phyloP scores from a whole-genome alignment of 2,329 filamentous ascomycete species.

The Trichoderma sp. region DNA sequence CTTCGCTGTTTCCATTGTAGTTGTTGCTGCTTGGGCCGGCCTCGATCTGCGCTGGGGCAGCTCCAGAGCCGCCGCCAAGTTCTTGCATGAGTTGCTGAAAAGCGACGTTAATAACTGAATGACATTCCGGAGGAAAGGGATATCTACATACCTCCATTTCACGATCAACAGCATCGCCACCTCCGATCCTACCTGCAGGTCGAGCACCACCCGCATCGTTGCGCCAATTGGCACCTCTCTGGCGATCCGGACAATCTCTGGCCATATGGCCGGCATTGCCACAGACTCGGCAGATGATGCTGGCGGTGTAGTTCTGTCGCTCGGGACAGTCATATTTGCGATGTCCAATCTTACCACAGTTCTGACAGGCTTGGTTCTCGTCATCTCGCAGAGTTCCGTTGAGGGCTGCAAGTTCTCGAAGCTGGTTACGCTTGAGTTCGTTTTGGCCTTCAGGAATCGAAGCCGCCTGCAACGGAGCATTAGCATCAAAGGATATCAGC shows the following conservation, averaged over 20 bases:
- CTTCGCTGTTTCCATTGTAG: constrained; percentile 48
- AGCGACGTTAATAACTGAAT: neutral
- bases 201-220: constrained; percentile 61
- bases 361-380: constrained; percentile 98
- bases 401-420: constrained; percentile 93
- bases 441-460: constrained; percentile 99
- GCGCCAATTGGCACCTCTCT: constrained; percentile 87
- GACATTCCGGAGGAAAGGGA: constrained; percentile 16
- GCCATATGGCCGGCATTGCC: constrained; percentile 98
- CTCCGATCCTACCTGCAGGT: constrained; percentile 65
- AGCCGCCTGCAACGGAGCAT: constrained; percentile 66
- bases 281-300: constrained; percentile 97
- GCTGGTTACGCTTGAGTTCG: constrained; percentile 97
- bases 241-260: constrained; percentile 92
- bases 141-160: constrained; percentile 83
- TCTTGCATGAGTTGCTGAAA: constrained; percentile 93
- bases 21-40: constrained; percentile 66
- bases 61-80: constrained; percentile 71
- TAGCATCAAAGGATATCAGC: constrained; percentile 22
- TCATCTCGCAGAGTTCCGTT: constrained; percentile 99
- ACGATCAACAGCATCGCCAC: constrained; percentile 81
- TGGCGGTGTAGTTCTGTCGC: constrained; percentile 97
- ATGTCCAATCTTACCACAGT: constrained; percentile 98
- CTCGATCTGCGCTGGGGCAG: constrained; percentile 78
- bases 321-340: constrained; percentile 98